A percentile compares a stretch with the other conserved stretches of the same genome.
phyloP scores from a whole-genome alignment of 176 grass and related monocot species.

The Saccharum spontaneum region DNA sequence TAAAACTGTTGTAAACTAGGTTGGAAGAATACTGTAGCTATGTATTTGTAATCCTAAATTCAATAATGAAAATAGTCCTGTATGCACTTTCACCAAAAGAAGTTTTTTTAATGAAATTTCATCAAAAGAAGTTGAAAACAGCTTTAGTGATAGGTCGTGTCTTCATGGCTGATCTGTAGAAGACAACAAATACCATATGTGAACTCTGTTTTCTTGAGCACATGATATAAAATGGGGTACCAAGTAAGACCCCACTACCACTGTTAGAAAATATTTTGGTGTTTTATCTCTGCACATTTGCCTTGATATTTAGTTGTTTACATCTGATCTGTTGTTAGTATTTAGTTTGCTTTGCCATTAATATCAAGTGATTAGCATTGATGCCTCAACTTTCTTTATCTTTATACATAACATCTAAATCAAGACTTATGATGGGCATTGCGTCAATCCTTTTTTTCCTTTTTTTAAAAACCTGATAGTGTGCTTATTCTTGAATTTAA shows the following conservation, averaged over 20 bases:
- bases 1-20: not conserved
- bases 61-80: not conserved
- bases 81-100: not conserved
- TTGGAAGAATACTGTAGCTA: not conserved
- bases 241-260: not conserved
- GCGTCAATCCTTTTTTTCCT: not conserved
- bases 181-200: not conserved
- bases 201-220: not conserved
- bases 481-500: slow-evolving; percentile 12
- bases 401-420: not conserved
- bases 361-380: not conserved
- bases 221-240: not conserved
- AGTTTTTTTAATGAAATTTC: not conserved
- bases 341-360: not conserved
- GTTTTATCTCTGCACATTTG: not conserved
- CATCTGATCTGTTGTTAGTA: not conserved
- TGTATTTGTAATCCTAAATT: not conserved
- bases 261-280: not conserved
- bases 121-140: not conserved
- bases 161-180: not conserved
- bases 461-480: not conserved
- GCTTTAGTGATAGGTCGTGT: not conserved
- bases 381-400: not conserved
- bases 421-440: not conserved
- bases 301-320: not conserved